Base-by-base conservation (phyloP, 352 stramenopile species). In the Pythium periplocum region DNA sequence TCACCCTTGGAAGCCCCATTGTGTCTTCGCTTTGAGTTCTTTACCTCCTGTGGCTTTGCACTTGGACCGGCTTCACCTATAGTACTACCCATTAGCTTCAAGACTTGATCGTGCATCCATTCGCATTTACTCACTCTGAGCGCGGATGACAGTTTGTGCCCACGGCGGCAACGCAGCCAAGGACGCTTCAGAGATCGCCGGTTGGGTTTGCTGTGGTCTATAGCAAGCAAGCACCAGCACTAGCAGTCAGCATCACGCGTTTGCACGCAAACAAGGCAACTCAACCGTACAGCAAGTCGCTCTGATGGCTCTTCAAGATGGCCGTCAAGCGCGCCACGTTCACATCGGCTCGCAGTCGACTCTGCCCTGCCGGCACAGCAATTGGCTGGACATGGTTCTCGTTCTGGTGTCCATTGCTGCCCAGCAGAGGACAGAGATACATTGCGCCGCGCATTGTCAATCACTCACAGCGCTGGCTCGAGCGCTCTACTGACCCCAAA, bases 351-450 rank as follows among this genome's bases (percentile, higher is more conserved):
- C 12, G 32, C 45, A 17, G 17, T 26, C 17, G 17, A 26, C 17
- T 26, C 17, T 26, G 17, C 17, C 17, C 17, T 26, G 17, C 17
- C 17, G 17, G 17, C 17, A 26, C 17, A 26, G 17, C 17, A 26
- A 26, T 26, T 26, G 17, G 17, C 17, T 26, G 17, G 17, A 26
- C 17, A 26, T 26, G 17, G 17, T 26, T 26, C 17, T 26, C 17
- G 12, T 57, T 48, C 6, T 62, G 47, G n/a, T 73, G 58, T 51
- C 68, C 55, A 30, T 71, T 45, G 2, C 41, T 34, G 4, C 32
- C 44, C 36, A 66, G 78, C 34, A 90, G 66, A 48, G 80, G 75
- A 42, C 79, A 75, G 48, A 87, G 52, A 53, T 83, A 83, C 52
- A 73, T 41, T 4, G 59, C 71, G 53, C 75, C 75, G 26, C 61